Evolutionary conservation across 129 eudicot species (phyloP).

Genomic region (Mikania micrantha): DNA sequence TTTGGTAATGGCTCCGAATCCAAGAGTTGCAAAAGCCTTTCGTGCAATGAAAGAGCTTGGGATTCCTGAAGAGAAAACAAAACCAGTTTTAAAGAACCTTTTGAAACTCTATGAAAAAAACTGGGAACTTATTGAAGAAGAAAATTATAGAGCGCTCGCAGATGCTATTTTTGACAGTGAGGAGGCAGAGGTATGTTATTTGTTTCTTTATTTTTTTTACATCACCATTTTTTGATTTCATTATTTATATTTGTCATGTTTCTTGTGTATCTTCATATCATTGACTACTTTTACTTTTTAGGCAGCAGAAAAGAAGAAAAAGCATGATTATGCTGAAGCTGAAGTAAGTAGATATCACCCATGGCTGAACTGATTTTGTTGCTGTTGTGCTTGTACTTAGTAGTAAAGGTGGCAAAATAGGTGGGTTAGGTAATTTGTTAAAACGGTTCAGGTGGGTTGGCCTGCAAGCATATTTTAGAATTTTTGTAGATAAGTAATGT

Average conservation of each 20-base stretch:
- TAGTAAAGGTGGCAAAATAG: neutral
- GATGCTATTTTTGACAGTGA: constrained; percentile 84
- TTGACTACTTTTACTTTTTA: constrained; percentile 26
- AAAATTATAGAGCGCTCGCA: constrained; percentile 84
- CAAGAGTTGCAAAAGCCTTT: constrained; percentile 59
- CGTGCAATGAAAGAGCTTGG: constrained; percentile 76
- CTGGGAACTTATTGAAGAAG: constrained; percentile 89
- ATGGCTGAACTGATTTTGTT: neutral
- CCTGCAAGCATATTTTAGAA: too few relatives aligned
- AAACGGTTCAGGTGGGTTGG: neutral
- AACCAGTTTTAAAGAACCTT: constrained; percentile 72
- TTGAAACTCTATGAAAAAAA: constrained; percentile 72
- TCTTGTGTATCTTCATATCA: neutral
- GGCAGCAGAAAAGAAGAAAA: constrained; percentile 42
- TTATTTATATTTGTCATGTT: neutral
- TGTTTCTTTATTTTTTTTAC: neutral
- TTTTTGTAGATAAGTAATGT: too few relatives aligned
- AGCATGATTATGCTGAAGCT: constrained; percentile 33
- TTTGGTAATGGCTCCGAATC: constrained; percentile 44
- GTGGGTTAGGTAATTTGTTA: neutral
- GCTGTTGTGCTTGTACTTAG: neutral
- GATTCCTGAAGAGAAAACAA: constrained; percentile 66
- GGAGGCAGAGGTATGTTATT: constrained; percentile 39
- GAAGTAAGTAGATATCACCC: constrained; percentile 23
- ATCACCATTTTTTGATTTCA: neutral